Evolutionary conservation across 371 early-diverging fungal genomes (phyloP), one percentile per base, ranked within the genome.

Genomic region (Batrachochytrium dendrobatidis): DNA sequence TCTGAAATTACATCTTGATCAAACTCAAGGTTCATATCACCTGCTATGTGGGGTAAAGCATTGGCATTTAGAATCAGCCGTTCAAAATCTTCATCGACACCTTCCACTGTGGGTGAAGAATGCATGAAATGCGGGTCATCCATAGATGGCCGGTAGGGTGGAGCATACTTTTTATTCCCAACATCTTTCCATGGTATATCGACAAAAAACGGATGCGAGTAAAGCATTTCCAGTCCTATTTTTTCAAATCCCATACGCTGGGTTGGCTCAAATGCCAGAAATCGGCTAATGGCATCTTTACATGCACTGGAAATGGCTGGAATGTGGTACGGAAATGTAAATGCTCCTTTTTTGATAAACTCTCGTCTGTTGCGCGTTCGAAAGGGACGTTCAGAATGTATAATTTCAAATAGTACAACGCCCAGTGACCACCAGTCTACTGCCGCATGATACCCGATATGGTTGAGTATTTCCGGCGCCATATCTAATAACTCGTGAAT

Each of bases 401-500:
- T 54, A 15, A 87, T 65, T 67, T 92, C 91, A 66, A 84, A 94
- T 50, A 85, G 71, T 31, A 89, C 78, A 22, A 94, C 83, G 8
- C 92, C 94, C 17, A 92, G 62, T 43, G 85, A 80, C 94, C 94
- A 95, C 87, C 92, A 90, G 67, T 95, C 89, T 0, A 86, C 85
- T 0, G 81, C 77, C 0, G 69, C 59, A 45, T 70, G 62, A 61
- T 90, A 90, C 0, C 89, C 89, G 56, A 72, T 72, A 55, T 86
- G 81, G 18, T 60, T 54, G 17, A 90, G 58, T 10, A 90, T 68
- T 68, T 90, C 91, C 1, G 91, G 91, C 4, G 91, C 90, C 85
- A 74, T 64, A 30, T 90, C 88, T 29, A 86, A 83, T 79, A 85
- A 75, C 26, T 70, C n/a, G n/a, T n/a, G n/a, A n/a, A n/a, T n/a